phyloP scores from a whole-genome alignment of 2,329 filamentous ascomycete genomes.

The Eutypa lata region DNA sequence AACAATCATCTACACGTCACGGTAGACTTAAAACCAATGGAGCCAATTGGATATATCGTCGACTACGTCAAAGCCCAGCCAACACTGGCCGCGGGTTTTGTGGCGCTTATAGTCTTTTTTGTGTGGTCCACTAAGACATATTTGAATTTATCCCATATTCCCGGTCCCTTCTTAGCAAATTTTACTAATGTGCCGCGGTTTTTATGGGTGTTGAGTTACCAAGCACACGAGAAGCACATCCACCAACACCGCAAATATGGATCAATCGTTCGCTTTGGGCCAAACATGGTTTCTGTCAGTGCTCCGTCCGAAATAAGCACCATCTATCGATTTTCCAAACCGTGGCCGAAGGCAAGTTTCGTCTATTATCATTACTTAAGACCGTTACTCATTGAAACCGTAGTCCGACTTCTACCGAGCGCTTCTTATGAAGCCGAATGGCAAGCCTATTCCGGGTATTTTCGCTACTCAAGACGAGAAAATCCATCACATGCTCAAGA shows the following conservation, averaged over 20 bases:
- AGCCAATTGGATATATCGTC: not conserved
- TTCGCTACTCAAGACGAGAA: slow-evolving; percentile 21
- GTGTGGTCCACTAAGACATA: not conserved
- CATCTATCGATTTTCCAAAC: slow-evolving; percentile 5
- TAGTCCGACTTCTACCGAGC: slow-evolving; percentile 20
- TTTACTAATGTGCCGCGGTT: slow-evolving; percentile 8
- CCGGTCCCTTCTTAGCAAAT: slow-evolving; percentile 6
- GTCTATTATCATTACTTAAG: not conserved
- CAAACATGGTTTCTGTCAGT: slow-evolving; percentile 6
- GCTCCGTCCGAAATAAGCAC: slow-evolving; percentile 3
- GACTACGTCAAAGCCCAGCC: not conserved
- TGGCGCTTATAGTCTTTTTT: not conserved
- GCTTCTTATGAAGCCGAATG: slow-evolving; percentile 15
- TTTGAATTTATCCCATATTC: slow-evolving; percentile 8
- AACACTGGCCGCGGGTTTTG: not conserved
- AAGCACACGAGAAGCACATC: slow-evolving; percentile 7
- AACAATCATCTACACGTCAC: no score
- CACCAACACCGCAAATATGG: slow-evolving; percentile 4
- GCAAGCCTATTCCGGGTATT: slow-evolving; percentile 13
- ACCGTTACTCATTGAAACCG: no score
- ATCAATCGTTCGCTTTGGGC: slow-evolving; percentile 8
- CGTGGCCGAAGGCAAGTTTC: not conserved
- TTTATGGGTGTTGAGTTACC: slow-evolving; percentile 7
- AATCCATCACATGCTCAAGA: slow-evolving; percentile 15
- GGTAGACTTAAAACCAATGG: not conserved